Evolutionary conservation across 257 asterid genomes (phyloP).

Genomic region (Catharanthus roseus): DNA sequence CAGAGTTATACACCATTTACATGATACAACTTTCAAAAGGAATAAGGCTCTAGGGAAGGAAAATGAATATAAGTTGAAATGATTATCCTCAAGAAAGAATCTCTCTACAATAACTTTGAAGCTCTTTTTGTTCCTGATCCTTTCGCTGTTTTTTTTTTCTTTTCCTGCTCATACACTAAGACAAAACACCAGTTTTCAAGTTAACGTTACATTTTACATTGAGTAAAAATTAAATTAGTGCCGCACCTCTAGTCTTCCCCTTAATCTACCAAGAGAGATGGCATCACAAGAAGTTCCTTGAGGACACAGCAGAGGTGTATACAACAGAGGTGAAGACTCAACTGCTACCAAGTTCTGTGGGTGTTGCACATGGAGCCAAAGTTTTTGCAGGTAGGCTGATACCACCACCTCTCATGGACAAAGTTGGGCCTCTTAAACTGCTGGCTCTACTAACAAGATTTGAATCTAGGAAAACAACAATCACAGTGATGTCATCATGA

Average conservation of each 20-base stretch:
- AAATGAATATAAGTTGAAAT: constrained; percentile 20
- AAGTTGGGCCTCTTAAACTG: constrained; percentile 30
- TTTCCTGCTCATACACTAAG: constrained; percentile 28
- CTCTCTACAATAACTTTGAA: constrained; percentile 19
- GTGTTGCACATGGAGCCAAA: constrained; percentile 27
- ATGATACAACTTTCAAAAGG: constrained; percentile 21
- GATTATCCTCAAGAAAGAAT: constrained; percentile 26
- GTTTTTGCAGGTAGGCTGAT: constrained; percentile 30
- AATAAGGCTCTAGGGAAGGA: constrained; percentile 6
- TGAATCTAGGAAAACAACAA: constrained; percentile 35
- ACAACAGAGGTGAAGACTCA: constrained; percentile 26
- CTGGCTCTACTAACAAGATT: constrained; percentile 43
- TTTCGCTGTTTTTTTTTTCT: constrained; percentile 17
- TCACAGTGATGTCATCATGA: constrained; percentile 44
- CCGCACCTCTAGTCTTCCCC: constrained; percentile 25
- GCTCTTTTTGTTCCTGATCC: constrained; percentile 21
- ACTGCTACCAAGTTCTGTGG: constrained; percentile 24
- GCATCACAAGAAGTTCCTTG: constrained; percentile 20
- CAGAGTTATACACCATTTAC: constrained; percentile 31
- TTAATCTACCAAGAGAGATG: constrained; percentile 16
- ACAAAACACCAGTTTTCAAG: constrained; percentile 24
- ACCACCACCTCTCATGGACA: constrained; percentile 39
- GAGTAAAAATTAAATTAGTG: constrained; percentile 34
- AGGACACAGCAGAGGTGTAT: constrained; percentile 32
- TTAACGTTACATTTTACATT: constrained; percentile 33